Percentiles rank a stretch among this genome's conserved stretches.
Evolutionary conservation across 768 basidiomycete genomes (phyloP).

Genomic region (Clitopilus passeckerianus): DNA sequence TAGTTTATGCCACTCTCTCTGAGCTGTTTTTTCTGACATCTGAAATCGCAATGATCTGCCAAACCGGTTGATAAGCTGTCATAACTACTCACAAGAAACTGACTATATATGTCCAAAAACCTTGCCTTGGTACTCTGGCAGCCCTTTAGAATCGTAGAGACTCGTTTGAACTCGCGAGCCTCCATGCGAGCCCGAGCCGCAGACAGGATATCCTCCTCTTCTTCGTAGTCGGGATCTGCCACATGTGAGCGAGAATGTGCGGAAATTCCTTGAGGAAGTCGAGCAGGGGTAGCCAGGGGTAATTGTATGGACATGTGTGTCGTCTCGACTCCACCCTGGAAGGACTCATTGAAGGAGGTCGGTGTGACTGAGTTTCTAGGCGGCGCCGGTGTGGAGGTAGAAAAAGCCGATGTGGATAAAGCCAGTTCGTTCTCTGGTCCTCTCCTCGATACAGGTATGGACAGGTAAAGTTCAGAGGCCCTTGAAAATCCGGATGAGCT

Average conservation of each 20-base stretch:
- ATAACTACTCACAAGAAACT: constrained; percentile 68
- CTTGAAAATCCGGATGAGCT: constrained; percentile 27
- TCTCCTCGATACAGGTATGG: constrained; percentile 47
- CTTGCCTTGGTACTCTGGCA: constrained; percentile 68
- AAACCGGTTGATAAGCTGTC: constrained; percentile 1
- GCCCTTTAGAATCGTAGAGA: constrained; percentile 54
- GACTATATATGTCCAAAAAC: constrained; percentile 77
- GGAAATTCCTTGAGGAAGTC: constrained; percentile 33
- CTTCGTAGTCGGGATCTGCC: constrained; percentile 47
- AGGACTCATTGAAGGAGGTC: not conserved
- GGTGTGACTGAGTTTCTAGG: constrained; percentile 11
- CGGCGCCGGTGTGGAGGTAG: constrained; percentile 58
- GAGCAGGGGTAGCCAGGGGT: constrained; percentile 14
- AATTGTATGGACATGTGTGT: not conserved
- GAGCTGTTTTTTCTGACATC: constrained; percentile 80
- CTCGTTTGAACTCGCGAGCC: constrained; percentile 73
- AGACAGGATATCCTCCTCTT: constrained; percentile 74
- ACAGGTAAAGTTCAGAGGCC: constrained; percentile 72
- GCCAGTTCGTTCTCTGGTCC: constrained; percentile 18
- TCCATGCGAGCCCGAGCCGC: constrained; percentile 74
- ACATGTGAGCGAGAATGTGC: constrained; percentile 29
- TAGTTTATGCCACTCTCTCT: constrained; percentile 81
- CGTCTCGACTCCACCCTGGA: not conserved
- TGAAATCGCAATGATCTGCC: constrained; percentile 22
- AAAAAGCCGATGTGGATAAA: constrained; percentile 30